These are phyloP conservation scores for Quercus tomentella DNA, from an alignment of 331 rosid genomes.

Conservation along the genomic window DNA sequence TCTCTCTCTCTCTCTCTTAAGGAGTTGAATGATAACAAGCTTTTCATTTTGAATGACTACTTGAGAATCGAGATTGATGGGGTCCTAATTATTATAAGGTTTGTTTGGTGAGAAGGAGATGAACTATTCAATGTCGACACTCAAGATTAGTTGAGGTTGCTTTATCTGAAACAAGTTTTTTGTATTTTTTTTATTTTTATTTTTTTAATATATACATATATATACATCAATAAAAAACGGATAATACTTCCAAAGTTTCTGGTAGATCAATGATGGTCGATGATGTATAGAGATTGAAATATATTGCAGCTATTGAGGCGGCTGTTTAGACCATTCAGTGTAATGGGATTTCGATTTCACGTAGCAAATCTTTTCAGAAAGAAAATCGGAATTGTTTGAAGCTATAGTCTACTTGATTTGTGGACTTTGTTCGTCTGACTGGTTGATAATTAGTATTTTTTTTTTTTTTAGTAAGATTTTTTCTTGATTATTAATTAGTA, in stretches of 20 bases:
- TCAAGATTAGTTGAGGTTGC: constrained; percentile 1
- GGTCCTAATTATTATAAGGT: not conserved
- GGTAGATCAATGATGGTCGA: not conserved
- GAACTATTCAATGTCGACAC: not conserved
- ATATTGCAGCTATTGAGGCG: not conserved
- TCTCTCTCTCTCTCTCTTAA: too few relatives aligned
- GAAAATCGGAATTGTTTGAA: too few relatives aligned
- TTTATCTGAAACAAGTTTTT: not conserved
- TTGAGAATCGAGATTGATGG: too few relatives aligned
- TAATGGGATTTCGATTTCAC: not conserved
- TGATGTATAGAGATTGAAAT: not conserved
- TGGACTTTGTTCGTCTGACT: too few relatives aligned
- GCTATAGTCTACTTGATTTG: too few relatives aligned
- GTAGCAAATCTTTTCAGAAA: too few relatives aligned
- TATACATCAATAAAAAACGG: not conserved
- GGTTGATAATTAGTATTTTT: too few relatives aligned
- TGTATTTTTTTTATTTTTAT: too few relatives aligned
- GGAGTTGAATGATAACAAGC: too few relatives aligned
- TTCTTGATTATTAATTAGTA: too few relatives aligned
- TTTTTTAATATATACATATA: rapidly evolving
- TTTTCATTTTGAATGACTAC: too few relatives aligned
- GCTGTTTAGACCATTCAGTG: not conserved
- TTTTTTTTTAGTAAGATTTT: too few relatives aligned
- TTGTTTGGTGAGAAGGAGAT: not conserved
- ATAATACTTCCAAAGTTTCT: not conserved